These are phyloP conservation scores for Erodium maritimum DNA, from an alignment of 345 rosid species.

Conservation along the genomic window DNA sequence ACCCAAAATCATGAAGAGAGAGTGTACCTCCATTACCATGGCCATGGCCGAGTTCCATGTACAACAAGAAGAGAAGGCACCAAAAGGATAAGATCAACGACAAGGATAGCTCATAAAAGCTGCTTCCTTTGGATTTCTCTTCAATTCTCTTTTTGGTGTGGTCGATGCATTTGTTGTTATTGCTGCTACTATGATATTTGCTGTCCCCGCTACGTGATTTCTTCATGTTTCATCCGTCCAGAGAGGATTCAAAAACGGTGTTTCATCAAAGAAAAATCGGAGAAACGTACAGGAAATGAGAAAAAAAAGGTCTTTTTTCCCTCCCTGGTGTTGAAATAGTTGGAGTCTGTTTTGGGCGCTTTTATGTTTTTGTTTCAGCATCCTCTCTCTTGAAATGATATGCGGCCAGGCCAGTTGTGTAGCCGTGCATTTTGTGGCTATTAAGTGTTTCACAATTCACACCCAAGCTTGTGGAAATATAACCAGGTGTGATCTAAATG, in stretches of 20 bases:
- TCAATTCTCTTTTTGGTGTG: neutral
- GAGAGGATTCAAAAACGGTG: neutral
- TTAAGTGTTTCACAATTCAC: neutral
- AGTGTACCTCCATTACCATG: slow-evolving; percentile 45
- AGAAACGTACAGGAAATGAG: too few species aligned
- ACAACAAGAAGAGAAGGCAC: slow-evolving; percentile 52
- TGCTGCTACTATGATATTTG: neutral
- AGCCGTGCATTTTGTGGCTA: neutral
- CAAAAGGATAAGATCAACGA: slow-evolving; percentile 48
- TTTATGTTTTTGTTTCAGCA: neutral
- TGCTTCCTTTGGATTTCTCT: neutral
- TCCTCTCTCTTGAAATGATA: neutral
- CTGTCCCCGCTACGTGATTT: neutral
- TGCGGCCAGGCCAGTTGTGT: neutral
- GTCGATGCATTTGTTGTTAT: neutral
- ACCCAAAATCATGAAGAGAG: neutral
- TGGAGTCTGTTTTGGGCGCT: neutral
- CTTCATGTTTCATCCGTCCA: neutral
- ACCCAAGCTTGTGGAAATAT: neutral
- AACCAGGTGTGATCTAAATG: too few species aligned
- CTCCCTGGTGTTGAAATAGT: neutral
- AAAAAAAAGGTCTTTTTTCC: too few species aligned
- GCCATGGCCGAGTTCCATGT: slow-evolving; percentile 52
- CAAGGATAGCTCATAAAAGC: slow-evolving; percentile 16
- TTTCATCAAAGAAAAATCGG: neutral